These are phyloP conservation scores for Bipolaris gigantea DNA, from an alignment of 2,329 filamentous ascomycete genomes.

Conservation along the genomic window DNA sequence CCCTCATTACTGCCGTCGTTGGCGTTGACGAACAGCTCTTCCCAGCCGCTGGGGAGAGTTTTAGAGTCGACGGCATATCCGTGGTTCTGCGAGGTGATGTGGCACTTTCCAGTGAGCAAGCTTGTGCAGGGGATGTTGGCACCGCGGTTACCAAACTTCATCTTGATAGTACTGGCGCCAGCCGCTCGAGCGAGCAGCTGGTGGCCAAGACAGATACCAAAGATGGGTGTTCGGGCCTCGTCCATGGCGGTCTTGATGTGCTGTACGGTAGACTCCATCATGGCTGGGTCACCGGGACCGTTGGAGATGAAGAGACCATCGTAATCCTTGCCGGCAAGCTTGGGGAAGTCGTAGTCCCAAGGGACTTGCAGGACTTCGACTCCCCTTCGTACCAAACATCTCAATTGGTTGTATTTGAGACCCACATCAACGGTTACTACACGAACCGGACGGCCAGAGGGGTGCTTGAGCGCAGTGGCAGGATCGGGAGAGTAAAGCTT, in stretches of 20 bases:
- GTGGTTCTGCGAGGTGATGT: constrained; percentile 99
- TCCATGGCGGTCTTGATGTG: constrained; percentile 76
- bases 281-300: constrained; percentile 91
- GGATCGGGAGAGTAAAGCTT: constrained; percentile 80
- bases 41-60: constrained; percentile 77
- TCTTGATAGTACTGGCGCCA: constrained; percentile 84
- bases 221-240: constrained; percentile 81
- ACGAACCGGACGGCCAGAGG: constrained; percentile 82
- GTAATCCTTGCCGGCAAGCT: constrained; percentile 77
- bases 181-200: constrained; percentile 88
- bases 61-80: constrained; percentile 88
- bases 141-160: constrained; percentile 99
- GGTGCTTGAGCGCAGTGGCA: constrained; percentile 75
- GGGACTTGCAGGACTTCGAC: constrained; percentile 94
- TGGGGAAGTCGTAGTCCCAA: constrained; percentile 90
- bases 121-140: constrained; percentile 99
- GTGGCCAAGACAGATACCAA: constrained; percentile 95
- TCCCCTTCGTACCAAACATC: constrained; percentile 86
- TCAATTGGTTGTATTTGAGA: constrained; percentile 96
- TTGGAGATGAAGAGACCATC: constrained; percentile 98
- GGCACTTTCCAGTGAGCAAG: constrained; percentile 91
- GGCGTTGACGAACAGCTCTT: constrained; percentile 94
- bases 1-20: constrained; percentile 99
- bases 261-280: constrained; percentile 76
- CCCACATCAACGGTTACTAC: constrained; percentile 95